Evolutionary conservation across 352 stramenopile genomes (phyloP).

Genomic region (Globisporangium nodosum): DNA sequence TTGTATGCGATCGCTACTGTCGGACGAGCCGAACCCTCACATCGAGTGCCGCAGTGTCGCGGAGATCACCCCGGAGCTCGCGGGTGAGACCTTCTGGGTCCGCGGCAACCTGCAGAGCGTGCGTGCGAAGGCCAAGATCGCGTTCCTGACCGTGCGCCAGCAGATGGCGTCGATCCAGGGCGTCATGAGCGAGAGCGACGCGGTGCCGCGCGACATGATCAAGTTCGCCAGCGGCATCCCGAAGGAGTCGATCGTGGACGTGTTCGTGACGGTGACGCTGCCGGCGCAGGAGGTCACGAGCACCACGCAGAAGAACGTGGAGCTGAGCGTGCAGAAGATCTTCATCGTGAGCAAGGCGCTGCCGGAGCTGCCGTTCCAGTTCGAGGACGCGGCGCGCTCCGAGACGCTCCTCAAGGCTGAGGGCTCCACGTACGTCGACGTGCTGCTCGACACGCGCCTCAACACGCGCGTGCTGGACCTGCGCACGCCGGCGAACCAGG

Average conservation of each 20-base stretch:
- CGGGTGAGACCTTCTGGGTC: slow-evolving; percentile 92
- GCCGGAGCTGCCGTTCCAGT: slow-evolving; percentile 89
- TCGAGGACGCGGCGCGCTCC: slow-evolving; percentile 93
- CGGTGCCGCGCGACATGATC: slow-evolving; percentile 94
- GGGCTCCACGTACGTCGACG: slow-evolving; percentile 80
- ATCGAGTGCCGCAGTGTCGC: slow-evolving; percentile 25
- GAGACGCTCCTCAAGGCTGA: slow-evolving; percentile 83
- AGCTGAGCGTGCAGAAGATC: slow-evolving; percentile 93
- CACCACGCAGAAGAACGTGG: slow-evolving; percentile 93
- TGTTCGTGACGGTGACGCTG: slow-evolving; percentile 90
- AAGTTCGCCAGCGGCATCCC: slow-evolving; percentile 94
- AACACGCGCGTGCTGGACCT: slow-evolving; percentile 97
- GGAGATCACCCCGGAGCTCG: slow-evolving; percentile 71
- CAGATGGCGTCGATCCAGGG: slow-evolving; percentile 95
- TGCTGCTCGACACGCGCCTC: slow-evolving; percentile 91
- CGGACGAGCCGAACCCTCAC: background rate
- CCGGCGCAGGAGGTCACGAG: slow-evolving; percentile 88
- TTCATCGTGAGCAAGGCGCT: slow-evolving; percentile 94
- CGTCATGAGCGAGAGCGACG: slow-evolving; percentile 83
- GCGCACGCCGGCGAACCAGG: slow-evolving; percentile 97
- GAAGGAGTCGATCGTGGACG: slow-evolving; percentile 96
- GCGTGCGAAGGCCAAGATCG: slow-evolving; percentile 91
- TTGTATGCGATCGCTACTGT: background rate
- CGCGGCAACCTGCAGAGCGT: slow-evolving; percentile 94
- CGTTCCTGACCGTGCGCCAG: slow-evolving; percentile 97